phyloP scores from a whole-genome alignment of 306 rosid species.

The Betula pendula region DNA sequence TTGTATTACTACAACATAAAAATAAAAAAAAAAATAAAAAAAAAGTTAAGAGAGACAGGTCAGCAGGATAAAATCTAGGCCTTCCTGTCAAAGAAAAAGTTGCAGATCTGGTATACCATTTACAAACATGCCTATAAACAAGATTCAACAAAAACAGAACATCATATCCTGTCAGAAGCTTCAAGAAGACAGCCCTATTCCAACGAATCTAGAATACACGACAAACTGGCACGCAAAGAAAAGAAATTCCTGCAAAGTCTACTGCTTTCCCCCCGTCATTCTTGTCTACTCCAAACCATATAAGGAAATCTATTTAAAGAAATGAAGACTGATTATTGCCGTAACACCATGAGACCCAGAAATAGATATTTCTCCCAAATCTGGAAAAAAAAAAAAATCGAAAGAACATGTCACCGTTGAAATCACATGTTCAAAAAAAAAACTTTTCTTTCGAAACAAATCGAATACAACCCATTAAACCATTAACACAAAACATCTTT shows the following conservation, averaged over 20 bases:
- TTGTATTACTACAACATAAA: neutral
- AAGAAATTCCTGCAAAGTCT: neutral
- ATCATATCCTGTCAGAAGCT: slow-evolving; percentile 3
- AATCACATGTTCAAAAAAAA: neutral
- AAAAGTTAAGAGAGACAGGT: neutral
- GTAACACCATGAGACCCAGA: slow-evolving; percentile 8
- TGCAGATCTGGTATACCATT: neutral
- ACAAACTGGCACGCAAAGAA: neutral
- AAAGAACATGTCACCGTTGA: neutral
- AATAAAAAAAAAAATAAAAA: too few species aligned
- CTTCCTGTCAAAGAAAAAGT: neutral
- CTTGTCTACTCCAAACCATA: neutral
- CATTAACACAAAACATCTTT: neutral
- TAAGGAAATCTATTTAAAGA: slow-evolving; percentile 12
- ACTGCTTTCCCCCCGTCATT: neutral
- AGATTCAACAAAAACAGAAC: neutral
- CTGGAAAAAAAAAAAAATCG: slow-evolving; percentile 13
- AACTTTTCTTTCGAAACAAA: neutral
- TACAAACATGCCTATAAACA: neutral
- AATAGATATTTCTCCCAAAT: slow-evolving; percentile 28
- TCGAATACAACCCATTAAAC: neutral
- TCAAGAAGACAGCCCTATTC: slow-evolving; percentile 1
- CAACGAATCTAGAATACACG: neutral
- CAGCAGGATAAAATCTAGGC: neutral
- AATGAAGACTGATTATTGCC: neutral